Evolutionary conservation across 2,329 filamentous ascomycete genomes (phyloP).

Genomic region (Mariannaea elegans): DNA sequence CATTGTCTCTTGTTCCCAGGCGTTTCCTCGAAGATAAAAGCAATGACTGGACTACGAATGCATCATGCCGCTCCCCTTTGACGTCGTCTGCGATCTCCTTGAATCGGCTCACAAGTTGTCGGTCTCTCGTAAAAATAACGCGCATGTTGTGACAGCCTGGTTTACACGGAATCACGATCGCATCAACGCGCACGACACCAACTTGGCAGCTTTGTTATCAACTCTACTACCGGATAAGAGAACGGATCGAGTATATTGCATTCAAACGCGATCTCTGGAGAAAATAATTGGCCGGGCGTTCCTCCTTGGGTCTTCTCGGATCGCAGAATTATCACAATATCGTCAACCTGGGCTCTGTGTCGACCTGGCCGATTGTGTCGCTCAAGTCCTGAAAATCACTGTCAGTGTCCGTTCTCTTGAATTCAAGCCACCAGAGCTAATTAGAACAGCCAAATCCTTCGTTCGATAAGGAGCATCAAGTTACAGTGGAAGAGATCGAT

Average conservation of each 20-base stretch:
- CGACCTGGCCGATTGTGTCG: conserved; percentile 78
- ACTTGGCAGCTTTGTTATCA: conserved; percentile 74
- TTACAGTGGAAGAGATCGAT: conserved; percentile 80
- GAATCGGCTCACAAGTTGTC: conserved; percentile 67
- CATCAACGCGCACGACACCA: conserved; percentile 65
- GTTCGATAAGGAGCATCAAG: conserved; percentile 43
- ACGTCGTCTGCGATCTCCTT: conserved; percentile 77
- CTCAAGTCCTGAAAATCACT: conserved; percentile 69
- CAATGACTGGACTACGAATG: conserved; percentile 15
- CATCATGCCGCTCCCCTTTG: conserved; percentile 72
- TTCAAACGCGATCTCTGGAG: conserved; percentile 70
- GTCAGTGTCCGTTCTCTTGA: conserved; percentile 49
- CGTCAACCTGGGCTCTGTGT: conserved; percentile 61
- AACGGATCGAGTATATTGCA: conserved; percentile 79
- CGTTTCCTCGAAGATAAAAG: background rate
- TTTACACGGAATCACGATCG: conserved; percentile 68
- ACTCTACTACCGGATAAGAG: conserved; percentile 79
- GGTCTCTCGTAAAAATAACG: conserved; percentile 43
- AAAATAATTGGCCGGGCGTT: conserved; percentile 74
- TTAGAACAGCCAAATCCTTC: conserved; percentile 54
- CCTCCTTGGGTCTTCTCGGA: conserved; percentile 69
- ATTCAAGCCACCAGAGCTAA: background rate
- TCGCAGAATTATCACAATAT: conserved; percentile 71
- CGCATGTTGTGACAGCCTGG: conserved; percentile 67
- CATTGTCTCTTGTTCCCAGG: conserved; percentile 1